phyloP scores from a whole-genome alignment of 225 moss, liverwort and hornwort species.

The Straminergon stramineum region DNA sequence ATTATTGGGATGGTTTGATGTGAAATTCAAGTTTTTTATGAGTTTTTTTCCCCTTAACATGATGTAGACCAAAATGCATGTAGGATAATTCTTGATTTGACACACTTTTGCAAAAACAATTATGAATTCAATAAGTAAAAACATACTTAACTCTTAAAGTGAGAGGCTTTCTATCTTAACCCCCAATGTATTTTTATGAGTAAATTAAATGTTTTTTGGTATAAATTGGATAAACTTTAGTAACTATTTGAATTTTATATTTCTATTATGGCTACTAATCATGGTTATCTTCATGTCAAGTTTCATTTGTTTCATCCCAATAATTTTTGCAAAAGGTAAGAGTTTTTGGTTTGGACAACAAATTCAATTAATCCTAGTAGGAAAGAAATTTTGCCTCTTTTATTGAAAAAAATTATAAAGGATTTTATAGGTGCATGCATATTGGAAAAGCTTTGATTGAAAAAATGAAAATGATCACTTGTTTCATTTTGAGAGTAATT shows the following conservation, averaged over 20 bases:
- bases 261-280: no score
- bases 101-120: background rate
- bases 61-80: background rate
- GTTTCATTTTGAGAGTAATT: background rate
- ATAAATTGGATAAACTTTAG: no score
- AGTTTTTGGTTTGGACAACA: background rate
- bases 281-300: no score
- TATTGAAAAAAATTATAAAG: background rate
- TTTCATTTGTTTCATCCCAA: no score
- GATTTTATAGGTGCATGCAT: rapidly evolving
- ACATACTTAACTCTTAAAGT: background rate
- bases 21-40: background rate
- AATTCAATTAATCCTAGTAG: background rate
- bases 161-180: no score
- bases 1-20: background rate
- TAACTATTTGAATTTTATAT: no score
- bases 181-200: no score
- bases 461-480: background rate
- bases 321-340: no score
- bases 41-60: background rate
- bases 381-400: background rate
- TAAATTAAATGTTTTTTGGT: no score
- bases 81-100: background rate
- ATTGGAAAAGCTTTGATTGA: background rate
- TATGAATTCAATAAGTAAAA: background rate